Evolutionary conservation across 345 rosid genomes (phyloP), one percentile per base, ranked within the genome.

Genomic region (Reutealis trisperma): DNA sequence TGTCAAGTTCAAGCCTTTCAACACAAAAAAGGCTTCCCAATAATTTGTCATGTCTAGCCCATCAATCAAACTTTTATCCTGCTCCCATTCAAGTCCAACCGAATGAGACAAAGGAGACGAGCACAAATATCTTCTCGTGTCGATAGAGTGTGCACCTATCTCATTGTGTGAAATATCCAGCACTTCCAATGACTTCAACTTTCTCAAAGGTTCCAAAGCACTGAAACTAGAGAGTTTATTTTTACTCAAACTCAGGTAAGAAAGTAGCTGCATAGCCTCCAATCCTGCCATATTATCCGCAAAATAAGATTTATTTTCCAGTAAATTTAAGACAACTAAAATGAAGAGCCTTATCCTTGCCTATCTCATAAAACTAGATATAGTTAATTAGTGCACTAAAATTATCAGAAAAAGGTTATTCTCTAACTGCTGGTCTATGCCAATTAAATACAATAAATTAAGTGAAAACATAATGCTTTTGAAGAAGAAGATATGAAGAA

Each of bases 81-180:
- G 79, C 66, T 77, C 70, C 92, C 85, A 85, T 32, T 84, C 82
- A n/a, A 67, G 75, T 74, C 80, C 90, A 44, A 68, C 81, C 6
- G 89, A 84, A 72, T 96, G 93, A 74, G 92, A 93, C 71, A 93
- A 74, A 34, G 96, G 97, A 82, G 97, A 93, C 59, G 93, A 77
- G 82, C 86, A 91, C 34, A 87, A 75, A 77, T 92, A 90, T 79
- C 91, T 84, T 5, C 89, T 90, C 44, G 97, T 90, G 91, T 96
- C 97, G 16, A 93, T 80, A 21, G 97, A 81, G 82, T 93, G 96
- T 18, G 88, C 74, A 52, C 98, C 99, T n/a, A 96, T 92, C 86
- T 91, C 89, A 74, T 93, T 96, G 82, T 90, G 60, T 71, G 99
- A 93, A 77, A 96, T 83, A 83, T 92, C 87, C 84, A 96, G 76